Conservation (phyloP, 139 green algal species). For the Picochlorum sp. region DNA sequence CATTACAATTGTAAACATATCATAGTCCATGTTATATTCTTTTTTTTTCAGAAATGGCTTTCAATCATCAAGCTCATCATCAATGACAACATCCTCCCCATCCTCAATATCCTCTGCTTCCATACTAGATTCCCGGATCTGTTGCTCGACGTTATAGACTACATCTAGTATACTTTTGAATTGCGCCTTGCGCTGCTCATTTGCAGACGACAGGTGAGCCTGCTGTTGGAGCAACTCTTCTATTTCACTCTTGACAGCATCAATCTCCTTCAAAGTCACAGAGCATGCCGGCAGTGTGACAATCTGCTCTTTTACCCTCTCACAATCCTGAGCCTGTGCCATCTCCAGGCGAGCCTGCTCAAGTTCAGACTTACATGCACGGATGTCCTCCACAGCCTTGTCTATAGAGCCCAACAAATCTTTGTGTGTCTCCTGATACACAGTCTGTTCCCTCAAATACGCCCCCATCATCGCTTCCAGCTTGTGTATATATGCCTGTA, state of each 20-base stretch:
- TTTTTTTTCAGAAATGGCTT: too few species aligned
- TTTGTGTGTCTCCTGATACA: conserved; percentile 18
- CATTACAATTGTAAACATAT: neutral
- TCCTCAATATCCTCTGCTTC: too few species aligned
- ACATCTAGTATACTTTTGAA: conserved; percentile 12
- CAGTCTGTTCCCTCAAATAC: conserved; percentile 14
- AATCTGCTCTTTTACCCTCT: conserved; percentile 14
- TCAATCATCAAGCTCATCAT: too few species aligned
- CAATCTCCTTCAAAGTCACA: conserved; percentile 19
- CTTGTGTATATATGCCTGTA: conserved; percentile 19
- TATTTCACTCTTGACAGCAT: conserved; percentile 18
- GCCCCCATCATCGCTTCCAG: conserved; percentile 12
- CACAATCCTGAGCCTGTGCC: conserved; percentile 21
- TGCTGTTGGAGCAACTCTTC: conserved; percentile 21
- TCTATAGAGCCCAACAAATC: conserved; percentile 20
- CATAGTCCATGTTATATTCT: neutral
- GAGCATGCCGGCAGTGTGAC: conserved; percentile 20
- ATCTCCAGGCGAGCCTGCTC: conserved; percentile 20
- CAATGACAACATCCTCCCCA: too few species aligned
- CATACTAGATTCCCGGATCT: neutral
- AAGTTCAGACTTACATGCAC: conserved; percentile 22
- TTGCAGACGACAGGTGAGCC: conserved; percentile 1
- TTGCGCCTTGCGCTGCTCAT: conserved; percentile 16
- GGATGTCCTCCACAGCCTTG: conserved; percentile 18
- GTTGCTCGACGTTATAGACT: neutral